phyloP scores from a whole-genome alignment of 2,329 filamentous ascomycete species.

The Fusarium clavum region DNA sequence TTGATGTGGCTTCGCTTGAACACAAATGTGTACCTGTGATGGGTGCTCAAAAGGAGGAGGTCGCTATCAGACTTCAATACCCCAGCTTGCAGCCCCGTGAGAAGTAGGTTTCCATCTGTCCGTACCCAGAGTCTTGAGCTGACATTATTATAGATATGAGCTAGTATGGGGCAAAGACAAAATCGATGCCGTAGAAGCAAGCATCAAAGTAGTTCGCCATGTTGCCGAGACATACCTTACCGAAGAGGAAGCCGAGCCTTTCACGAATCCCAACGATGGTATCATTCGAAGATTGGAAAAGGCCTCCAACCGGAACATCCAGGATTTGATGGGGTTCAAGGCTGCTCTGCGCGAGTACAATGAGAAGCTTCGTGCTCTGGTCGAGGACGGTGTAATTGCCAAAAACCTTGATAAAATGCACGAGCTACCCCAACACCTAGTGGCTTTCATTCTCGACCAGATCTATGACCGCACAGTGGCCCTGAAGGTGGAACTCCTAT shows the following conservation, averaged over 20 bases:
- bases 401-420: slow-evolving; percentile 77
- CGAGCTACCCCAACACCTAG: slow-evolving; percentile 76
- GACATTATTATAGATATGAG: slow-evolving; percentile 58
- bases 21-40: slow-evolving; percentile 64
- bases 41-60: slow-evolving; percentile 62
- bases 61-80: slow-evolving; percentile 81
- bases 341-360: slow-evolving; percentile 83
- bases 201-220: slow-evolving; percentile 75
- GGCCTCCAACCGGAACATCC: slow-evolving; percentile 74
- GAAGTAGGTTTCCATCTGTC: slow-evolving; percentile 59
- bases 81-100: slow-evolving; percentile 79
- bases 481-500: slow-evolving; percentile 84
- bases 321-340: slow-evolving; percentile 75
- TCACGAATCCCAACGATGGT: slow-evolving; percentile 78
- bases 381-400: slow-evolving; percentile 77
- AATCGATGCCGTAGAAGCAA: slow-evolving; percentile 80
- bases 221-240: slow-evolving; percentile 83
- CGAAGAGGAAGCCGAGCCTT: slow-evolving; percentile 71
- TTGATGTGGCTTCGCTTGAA: slow-evolving; percentile 64
- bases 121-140: slow-evolving; percentile 15
- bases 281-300: slow-evolving; percentile 82
- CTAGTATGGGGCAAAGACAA: slow-evolving; percentile 83
- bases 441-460: slow-evolving; percentile 85
- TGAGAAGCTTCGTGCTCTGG: slow-evolving; percentile 70
- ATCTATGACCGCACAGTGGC: slow-evolving; percentile 94